Conservation (phyloP, 495 filamentous ascomycete genomes). For the Niebla homalea region DNA sequence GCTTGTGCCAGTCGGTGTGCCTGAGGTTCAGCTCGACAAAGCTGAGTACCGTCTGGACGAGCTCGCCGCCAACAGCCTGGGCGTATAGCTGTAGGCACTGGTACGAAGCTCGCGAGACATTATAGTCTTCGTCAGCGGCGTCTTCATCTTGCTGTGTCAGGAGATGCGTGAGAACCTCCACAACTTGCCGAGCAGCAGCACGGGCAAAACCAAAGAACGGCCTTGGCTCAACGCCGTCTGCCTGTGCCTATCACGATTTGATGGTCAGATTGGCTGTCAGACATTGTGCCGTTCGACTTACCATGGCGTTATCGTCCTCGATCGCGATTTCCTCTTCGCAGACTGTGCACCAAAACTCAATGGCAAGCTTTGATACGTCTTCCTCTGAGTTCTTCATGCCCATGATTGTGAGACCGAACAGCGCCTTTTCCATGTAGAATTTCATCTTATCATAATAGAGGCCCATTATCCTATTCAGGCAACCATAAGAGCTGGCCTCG, state of each 20-base stretch:
- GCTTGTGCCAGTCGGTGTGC: slow-evolving; percentile 77
- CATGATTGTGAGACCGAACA: slow-evolving; percentile 95
- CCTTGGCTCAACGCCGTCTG: slow-evolving; percentile 68
- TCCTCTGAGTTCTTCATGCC: slow-evolving; percentile 98
- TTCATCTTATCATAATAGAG: slow-evolving; percentile 99
- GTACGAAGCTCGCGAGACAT: slow-evolving; percentile 86
- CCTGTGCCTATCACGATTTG: slow-evolving; percentile 31
- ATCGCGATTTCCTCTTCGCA: slow-evolving; percentile 97
- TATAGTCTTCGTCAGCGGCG: slow-evolving; percentile 92
- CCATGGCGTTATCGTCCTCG: slow-evolving; percentile 88
- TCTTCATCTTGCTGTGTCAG: slow-evolving; percentile 97
- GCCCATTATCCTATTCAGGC: slow-evolving; percentile 94
- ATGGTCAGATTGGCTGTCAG: not conserved
- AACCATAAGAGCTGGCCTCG: slow-evolving; percentile 90
- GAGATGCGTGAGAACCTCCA: slow-evolving; percentile 76
- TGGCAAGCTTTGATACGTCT: slow-evolving; percentile 92
- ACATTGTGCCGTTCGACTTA: slow-evolving; percentile 25
- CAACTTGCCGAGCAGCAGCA: slow-evolving; percentile 79
- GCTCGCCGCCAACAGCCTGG: slow-evolving; percentile 67
- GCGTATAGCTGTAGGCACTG: slow-evolving; percentile 93
- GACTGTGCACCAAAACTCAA: slow-evolving; percentile 99
- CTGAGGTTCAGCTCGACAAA: slow-evolving; percentile 91
- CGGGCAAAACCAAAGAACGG: slow-evolving; percentile 86
- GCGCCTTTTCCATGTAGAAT: slow-evolving; percentile 99
- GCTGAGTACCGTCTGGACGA: slow-evolving; percentile 68